These are phyloP conservation scores for Aspergillus phoenicis DNA, from an alignment of 2,329 filamentous ascomycete genomes.

Conservation along the genomic window DNA sequence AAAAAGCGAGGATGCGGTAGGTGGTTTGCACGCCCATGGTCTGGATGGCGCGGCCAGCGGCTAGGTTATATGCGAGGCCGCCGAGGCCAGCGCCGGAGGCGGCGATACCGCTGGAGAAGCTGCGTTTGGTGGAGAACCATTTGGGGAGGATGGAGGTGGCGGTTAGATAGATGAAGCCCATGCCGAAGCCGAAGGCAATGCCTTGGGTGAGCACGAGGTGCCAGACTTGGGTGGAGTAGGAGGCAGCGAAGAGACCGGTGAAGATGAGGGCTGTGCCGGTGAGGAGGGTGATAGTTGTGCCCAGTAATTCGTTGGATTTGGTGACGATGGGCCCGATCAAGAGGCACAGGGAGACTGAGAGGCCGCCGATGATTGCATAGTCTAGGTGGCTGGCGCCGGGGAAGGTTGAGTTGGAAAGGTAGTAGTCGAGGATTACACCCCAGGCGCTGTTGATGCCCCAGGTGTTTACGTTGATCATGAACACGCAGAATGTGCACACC, in stretches of 20 bases:
- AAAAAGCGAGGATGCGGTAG: conserved; percentile 35
- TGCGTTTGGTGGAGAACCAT: conserved; percentile 36
- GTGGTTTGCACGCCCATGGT: conserved; percentile 30
- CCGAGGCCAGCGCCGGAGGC: conserved; percentile 30
- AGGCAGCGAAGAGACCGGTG: conserved; percentile 23
- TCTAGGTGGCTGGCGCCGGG: conserved; percentile 27
- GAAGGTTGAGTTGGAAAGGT: conserved; percentile 37
- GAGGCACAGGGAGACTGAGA: conserved; percentile 30
- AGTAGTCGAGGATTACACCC: conserved; percentile 49
- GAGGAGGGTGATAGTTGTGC: not conserved
- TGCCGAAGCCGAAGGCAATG: conserved; percentile 26
- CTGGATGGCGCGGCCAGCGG: conserved; percentile 32
- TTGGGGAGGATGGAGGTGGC: conserved; percentile 24
- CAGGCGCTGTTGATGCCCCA: conserved; percentile 41
- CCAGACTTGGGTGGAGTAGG: conserved; percentile 25
- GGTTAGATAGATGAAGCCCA: conserved; percentile 30
- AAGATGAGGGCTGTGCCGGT: not conserved
- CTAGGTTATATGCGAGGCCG: conserved; percentile 27
- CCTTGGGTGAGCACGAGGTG: conserved; percentile 30
- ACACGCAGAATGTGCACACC: conserved; percentile 29
- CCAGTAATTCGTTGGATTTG: not conserved
- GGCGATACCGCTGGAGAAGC: conserved; percentile 33
- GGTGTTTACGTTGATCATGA: conserved; percentile 35
- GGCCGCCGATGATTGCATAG: conserved; percentile 37
- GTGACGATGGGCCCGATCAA: conserved; percentile 25